Evolutionary conservation across 257 asterid genomes (phyloP).

Genomic region (Solanum chiquidenum): DNA sequence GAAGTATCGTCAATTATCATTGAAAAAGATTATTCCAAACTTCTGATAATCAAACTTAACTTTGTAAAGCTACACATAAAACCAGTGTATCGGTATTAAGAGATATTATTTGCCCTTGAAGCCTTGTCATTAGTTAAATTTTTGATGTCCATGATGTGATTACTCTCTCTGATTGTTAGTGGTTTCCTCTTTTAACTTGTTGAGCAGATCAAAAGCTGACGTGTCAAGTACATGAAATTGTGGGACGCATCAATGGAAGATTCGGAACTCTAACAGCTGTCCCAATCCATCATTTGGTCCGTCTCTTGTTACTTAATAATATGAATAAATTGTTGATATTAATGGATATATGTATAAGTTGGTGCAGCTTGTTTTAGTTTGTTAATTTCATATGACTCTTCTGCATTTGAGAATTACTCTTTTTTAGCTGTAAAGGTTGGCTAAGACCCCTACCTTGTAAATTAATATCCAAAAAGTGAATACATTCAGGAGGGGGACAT

Average conservation of each 20-base stretch:
- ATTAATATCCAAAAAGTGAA: background rate
- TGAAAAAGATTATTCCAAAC: background rate
- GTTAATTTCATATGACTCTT: background rate
- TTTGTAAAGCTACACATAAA: background rate
- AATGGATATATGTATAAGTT: background rate
- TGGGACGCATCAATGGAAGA: constrained; percentile 97
- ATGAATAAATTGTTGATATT: background rate
- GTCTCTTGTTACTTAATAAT: constrained; percentile 9
- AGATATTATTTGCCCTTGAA: background rate
- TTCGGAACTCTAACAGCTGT: constrained; percentile 81
- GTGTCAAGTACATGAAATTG: constrained; percentile 97
- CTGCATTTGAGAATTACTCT: background rate
- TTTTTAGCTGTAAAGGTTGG: background rate
- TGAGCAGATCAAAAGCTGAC: constrained; percentile 83
- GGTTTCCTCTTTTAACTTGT: background rate
- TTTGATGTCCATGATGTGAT: background rate
- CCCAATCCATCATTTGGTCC: constrained; percentile 97
- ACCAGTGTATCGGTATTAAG: background rate
- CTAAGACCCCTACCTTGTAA: background rate
- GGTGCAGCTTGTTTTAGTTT: background rate
- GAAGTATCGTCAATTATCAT: background rate
- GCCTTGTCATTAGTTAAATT: background rate
- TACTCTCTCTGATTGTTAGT: background rate
- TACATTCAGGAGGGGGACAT: background rate
- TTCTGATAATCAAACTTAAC: background rate